Evolutionary conservation across 192 early-diverging fungal species (phyloP), one percentile per base, ranked within the genome.

Genomic region (Ramicandelaber brevisporus): DNA sequence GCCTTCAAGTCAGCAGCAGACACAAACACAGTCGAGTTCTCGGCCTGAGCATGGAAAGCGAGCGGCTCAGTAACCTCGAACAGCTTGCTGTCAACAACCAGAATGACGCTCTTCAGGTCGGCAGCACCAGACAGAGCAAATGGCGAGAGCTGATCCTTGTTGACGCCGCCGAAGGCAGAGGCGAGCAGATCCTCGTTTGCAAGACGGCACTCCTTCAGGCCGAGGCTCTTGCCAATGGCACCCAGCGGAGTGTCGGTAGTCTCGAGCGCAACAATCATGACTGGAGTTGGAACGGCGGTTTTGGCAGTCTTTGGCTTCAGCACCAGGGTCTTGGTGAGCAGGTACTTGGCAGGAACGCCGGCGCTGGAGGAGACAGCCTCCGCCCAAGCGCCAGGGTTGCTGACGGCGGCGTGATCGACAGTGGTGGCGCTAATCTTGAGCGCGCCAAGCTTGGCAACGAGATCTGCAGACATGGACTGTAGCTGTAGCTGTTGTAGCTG

Each of bases 241-340:
- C 62, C 49, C 18, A 57, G 24, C 37, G 48, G 50, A 26, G 55
- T 66, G 14, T 47, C 48, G 8, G 68, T 57, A 16, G 52, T 38
- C 8, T 59, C 64, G 11, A 57, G 47, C 9, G 70, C 63, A 29
- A 76, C 42, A 19, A 74, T 65, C 13, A 79, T 29, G 6, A 77
- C 53, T 1, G 65, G 71, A 0, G 65, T 58, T 7, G 59, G 41
- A 20, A 63, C 34, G 18, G 63, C 69, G 1, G 61, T 38, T 44
- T 69, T 69, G 31, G 66, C 55, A 26, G 58, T 61, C 59, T 83
- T 83, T 16, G 79, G 73, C 56, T 83, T 83, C 21, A 70, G 50
- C 26, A 83, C 58, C 15, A 83, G 54, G 13, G 78, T 77, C 41
- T 83, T 78, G 32, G 63, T 63, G 31, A 68, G 36, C 10, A 35